Evolutionary conservation across 2,329 filamentous ascomycete genomes (phyloP).

Genomic region (Aureobasidium mangrovei): DNA sequence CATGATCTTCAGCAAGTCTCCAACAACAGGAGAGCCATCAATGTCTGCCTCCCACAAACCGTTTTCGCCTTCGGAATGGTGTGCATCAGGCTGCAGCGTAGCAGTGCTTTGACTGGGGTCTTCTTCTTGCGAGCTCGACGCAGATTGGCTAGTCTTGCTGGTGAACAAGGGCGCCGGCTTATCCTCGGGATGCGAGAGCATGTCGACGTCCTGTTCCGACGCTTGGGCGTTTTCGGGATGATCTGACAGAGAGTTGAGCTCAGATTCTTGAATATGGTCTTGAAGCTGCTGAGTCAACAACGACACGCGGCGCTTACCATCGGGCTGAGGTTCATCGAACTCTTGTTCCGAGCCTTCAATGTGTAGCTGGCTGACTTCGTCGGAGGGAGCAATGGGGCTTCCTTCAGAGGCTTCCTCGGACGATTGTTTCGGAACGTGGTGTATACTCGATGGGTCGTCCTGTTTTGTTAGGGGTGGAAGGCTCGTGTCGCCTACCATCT

Average conservation of each 20-base stretch:
- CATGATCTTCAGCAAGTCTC: conserved; percentile 89
- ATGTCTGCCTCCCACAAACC: conserved; percentile 46
- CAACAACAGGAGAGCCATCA: conserved; percentile 70
- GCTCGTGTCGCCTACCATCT: conserved; percentile 33
- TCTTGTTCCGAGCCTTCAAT: conserved; percentile 8
- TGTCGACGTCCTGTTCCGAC: conserved; percentile 18
- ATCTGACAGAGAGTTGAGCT: conserved; percentile 24
- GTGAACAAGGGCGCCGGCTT: conserved; percentile 59
- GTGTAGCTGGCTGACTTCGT: conserved; percentile 6
- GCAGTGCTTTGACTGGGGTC: conserved; percentile 16
- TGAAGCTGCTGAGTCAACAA: conserved; percentile 35
- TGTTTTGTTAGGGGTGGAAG: conserved; percentile 16
- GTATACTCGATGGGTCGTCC: conserved; percentile 10
- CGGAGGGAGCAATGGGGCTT: not conserved
- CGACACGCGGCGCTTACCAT: conserved; percentile 29
- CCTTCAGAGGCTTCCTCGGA: not conserved
- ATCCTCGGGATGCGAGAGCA: conserved; percentile 55
- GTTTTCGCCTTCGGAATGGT: conserved; percentile 12
- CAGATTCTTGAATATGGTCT: conserved; percentile 19
- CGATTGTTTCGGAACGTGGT: conserved; percentile 42
- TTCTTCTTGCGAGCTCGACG: conserved; percentile 11
- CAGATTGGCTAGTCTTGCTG: conserved; percentile 27
- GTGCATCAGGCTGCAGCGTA: conserved; percentile 15
- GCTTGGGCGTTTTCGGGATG: conserved; percentile 22
- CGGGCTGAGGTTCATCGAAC: conserved; percentile 5